Evolutionary conservation across 371 early-diverging fungal genomes (phyloP), one percentile per base, ranked within the genome.

Genomic region (Mucor irregularis): DNA sequence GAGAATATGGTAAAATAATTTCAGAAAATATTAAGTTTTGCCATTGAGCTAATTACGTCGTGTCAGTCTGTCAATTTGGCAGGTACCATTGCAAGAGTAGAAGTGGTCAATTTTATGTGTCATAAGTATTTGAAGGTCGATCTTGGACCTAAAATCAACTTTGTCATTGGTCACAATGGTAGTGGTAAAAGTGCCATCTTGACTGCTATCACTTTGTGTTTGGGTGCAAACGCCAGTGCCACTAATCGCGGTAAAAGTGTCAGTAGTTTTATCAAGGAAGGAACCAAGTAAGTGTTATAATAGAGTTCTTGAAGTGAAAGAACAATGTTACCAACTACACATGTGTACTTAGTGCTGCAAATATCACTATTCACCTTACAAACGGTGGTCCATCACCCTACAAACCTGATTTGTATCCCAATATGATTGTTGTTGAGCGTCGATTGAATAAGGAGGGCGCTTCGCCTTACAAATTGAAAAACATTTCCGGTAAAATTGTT

Each of bases 151-250:
- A 88, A 92, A 51, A 89, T 98, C 59, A 98, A 98, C 72, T 98
- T 98, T 69, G 85, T 98, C 33, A 90, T 91, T 47, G 98, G 98
- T 5, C 92, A 94, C 60, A 98, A 97, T 65, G 96, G 98, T 56
- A 89, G 90, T 87, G 99, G 99, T 19, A 98, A 98, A 70, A 93
- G 93, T 70, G 96, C 96, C 8, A 91, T 97, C 47, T 71, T 98
- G 39, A 95, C 97, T 0, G 96, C 90, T 2, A 81, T 98, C 14
- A 91, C 86, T 6, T 79, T 98, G 24, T 90, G 90, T 26, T 80
- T 98, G 14, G 99, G 99, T 56, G 97, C 92, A 25, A 94, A 89
- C 57, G 96, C 96, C 0, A 83, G 72, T 13, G 57, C 81, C 5
- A 97, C 99, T 3, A 90, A 95, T 34, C 87, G 99, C 17, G 97